phyloP scores from a whole-genome alignment of 441 rosid genomes.

The Sinapis alba region DNA sequence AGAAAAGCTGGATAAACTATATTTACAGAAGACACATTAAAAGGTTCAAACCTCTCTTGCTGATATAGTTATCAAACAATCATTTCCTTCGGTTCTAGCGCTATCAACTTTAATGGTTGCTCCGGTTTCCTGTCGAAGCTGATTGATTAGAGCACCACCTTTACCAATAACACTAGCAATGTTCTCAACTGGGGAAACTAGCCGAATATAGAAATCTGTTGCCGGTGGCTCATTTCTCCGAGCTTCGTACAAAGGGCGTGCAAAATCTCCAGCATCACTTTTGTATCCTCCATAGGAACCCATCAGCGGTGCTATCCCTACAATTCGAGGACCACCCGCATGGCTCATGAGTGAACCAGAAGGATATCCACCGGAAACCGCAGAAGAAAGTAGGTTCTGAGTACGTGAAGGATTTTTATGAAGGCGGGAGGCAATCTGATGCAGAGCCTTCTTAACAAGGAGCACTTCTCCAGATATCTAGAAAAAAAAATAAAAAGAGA shows the following conservation, averaged over 20 bases:
- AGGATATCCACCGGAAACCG: conserved; percentile 52
- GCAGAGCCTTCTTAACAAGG: conserved; percentile 82
- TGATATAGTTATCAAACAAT: conserved; percentile 75
- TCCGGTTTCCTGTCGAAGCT: conserved; percentile 85
- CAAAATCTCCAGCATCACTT: conserved; percentile 80
- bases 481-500: conserved; percentile 6
- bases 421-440: conserved; percentile 81
- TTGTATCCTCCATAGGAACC: conserved; percentile 86
- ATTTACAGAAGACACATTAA: background rate
- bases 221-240: conserved; percentile 80
- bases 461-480: conserved; percentile 89
- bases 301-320: conserved; percentile 77
- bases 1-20: conserved; percentile 1
- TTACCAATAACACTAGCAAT: conserved; percentile 90
- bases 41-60: conserved; percentile 68
- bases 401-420: conserved; percentile 92
- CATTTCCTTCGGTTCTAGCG: conserved; percentile 78
- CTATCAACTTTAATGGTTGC: conserved; percentile 89
- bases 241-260: conserved; percentile 74
- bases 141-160: conserved; percentile 86
- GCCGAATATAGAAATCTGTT: conserved; percentile 78
- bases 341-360: conserved; percentile 64
- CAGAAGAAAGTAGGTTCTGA: conserved; percentile 78
- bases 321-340: conserved; percentile 58
- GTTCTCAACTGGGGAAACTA: conserved; percentile 79